Conservation (phyloP, 306 rosid genomes). For the Arachis hypogaea region DNA sequence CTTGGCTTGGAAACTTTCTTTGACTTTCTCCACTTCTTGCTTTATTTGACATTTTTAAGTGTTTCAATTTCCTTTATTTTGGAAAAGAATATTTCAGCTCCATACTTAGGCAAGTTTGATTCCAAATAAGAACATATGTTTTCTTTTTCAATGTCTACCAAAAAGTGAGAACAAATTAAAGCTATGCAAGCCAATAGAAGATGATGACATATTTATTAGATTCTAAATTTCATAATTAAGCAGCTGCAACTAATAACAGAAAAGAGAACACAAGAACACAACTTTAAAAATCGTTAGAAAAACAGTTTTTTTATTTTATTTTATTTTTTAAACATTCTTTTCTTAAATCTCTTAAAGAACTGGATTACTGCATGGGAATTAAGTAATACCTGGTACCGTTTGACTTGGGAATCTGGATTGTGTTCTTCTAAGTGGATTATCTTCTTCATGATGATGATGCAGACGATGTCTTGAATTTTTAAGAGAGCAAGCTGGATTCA, state of each 20-base stretch:
- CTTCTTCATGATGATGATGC: conserved; percentile 28
- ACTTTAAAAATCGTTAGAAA: conserved; percentile 9
- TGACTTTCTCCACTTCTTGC: not conserved
- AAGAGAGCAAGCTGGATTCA: conserved; percentile 53
- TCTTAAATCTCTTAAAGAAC: conserved; percentile 23
- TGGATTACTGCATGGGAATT: conserved; percentile 35
- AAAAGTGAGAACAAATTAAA: conserved; percentile 19
- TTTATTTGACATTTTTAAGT: not conserved
- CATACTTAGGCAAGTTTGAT: conserved; percentile 9
- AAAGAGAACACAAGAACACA: conserved; percentile 15
- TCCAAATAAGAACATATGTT: not conserved
- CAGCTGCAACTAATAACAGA: not conserved
- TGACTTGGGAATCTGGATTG: conserved; percentile 45
- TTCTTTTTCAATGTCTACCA: not conserved
- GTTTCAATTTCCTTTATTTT: not conserved
- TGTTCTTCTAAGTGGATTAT: conserved; percentile 40
- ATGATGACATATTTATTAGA: conserved; percentile 4
- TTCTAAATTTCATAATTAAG: conserved; percentile 6
- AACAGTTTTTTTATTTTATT: not conserved
- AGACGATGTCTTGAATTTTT: conserved; percentile 50
- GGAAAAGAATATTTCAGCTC: not conserved
- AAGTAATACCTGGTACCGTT: conserved; percentile 68
- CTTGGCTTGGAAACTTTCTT: conserved; percentile 3
- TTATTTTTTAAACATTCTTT: not conserved
- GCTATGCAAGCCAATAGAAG: not conserved